Percentiles rank a stretch among this genome's conserved stretches.
These are phyloP conservation scores for Debaryomycetaceae sp. DNA, from an alignment of 1,139 yeast species.

Conservation along the genomic window DNA sequence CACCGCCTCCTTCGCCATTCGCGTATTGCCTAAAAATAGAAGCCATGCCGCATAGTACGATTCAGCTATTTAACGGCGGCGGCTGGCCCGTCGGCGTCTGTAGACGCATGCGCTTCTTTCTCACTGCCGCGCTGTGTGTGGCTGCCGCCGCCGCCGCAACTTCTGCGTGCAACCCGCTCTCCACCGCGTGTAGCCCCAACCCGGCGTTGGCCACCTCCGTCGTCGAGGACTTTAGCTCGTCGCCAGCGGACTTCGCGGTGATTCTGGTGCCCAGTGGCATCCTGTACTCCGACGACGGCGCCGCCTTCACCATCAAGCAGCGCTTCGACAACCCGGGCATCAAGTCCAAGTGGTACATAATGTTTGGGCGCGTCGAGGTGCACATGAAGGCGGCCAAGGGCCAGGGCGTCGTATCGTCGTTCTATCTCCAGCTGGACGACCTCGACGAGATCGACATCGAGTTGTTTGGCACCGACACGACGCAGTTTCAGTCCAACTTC, in stretches of 20 bases:
- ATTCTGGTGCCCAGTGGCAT: slow-evolving; percentile 17
- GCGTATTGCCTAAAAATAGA: too few relatives aligned
- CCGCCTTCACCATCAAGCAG: slow-evolving; percentile 50
- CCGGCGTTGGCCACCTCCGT: slow-evolving; percentile 53
- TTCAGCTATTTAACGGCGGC: too few relatives aligned
- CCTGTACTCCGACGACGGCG: slow-evolving; percentile 40
- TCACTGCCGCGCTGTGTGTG: not conserved
- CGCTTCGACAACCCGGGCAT: slow-evolving; percentile 68
- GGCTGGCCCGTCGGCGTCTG: too few relatives aligned
- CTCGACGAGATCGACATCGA: slow-evolving; percentile 79
- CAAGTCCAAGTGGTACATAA: slow-evolving; percentile 65
- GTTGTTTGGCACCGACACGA: slow-evolving; percentile 69
- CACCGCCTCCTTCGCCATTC: too few relatives aligned
- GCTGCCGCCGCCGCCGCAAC: slow-evolving; percentile 8
- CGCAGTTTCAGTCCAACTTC: slow-evolving; percentile 70
- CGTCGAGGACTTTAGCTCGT: slow-evolving; percentile 37
- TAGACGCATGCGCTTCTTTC: too few relatives aligned
- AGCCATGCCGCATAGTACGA: too few relatives aligned
- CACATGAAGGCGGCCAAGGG: slow-evolving; percentile 66
- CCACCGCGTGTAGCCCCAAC: slow-evolving; percentile 31
- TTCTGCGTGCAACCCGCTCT: slow-evolving; percentile 27
- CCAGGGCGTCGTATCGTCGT: slow-evolving; percentile 67
- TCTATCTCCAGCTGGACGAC: slow-evolving; percentile 75
- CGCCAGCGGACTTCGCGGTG: slow-evolving; percentile 31
- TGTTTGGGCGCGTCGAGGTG: slow-evolving; percentile 78